Evolutionary conservation across 192 early-diverging fungal species (phyloP), one percentile per base, ranked within the genome.

Genomic region (Entomortierella lignicola): DNA sequence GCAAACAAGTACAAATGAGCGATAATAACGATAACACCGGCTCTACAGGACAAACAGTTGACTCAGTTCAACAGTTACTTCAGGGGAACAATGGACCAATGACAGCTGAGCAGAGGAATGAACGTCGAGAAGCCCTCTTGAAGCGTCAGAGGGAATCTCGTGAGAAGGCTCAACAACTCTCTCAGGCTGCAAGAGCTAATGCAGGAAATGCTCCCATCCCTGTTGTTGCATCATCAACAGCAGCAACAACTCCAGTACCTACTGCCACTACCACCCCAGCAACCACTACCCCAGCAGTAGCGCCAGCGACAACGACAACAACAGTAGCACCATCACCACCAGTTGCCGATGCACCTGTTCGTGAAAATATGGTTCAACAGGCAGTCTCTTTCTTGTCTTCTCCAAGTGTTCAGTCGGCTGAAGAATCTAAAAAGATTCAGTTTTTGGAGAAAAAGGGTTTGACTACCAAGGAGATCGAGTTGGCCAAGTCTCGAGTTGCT

Each of bases 391-490:
- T 95, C 82, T 80, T 95, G 32, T 83, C 81, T 6, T 92, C 94
- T 20, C 89, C 92, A n/a, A 93, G 91, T 66, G 93, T 95, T 0
- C 88, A 85, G 59, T 73, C 88, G 25, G 89, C 91, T 10, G 92
- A 93, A 4, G 80, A 93, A 30, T 84, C 85, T 12, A 93, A 94
- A 67, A 87, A 90, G 59, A 77, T 93, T 37, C 87, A 91, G n/a
- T 95, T 95, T 70, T 81, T 95, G 60, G 88, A 93, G 69, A 86
- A 88, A 39, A 95, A 95, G 63, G 93, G 93, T 11, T 60, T 95
- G 58, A 89, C 84, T 7, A 41, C 79, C 26, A 86, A 80, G 25
- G 94, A 95, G 74, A 94, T 95, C 61, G 86, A 95, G 47, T 80
- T 82, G 27, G 92, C 93, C 0, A 69, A 85, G 43, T 44, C 77